Percentiles rank a stretch among this genome's conserved stretches.
phyloP scores from a whole-genome alignment of 805 yeast species.

The Kazachstania psychrophila region DNA sequence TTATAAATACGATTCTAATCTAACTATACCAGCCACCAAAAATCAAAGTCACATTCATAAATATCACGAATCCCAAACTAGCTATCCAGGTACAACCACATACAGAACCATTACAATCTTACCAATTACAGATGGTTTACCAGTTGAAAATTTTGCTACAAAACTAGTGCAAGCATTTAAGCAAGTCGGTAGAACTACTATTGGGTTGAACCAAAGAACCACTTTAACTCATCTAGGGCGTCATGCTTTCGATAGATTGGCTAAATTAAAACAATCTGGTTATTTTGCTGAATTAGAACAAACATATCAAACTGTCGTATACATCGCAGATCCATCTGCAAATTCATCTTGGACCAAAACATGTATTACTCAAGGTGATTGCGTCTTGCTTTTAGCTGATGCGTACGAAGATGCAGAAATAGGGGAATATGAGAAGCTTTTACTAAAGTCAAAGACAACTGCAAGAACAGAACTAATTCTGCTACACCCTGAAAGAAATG shows the following conservation, averaged over 20 bases:
- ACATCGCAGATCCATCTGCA: slow-evolving; percentile 77
- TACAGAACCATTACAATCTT: slow-evolving; percentile 78
- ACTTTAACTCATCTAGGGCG: slow-evolving; percentile 74
- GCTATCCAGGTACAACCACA: slow-evolving; percentile 12
- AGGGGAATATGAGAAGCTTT: slow-evolving; percentile 77
- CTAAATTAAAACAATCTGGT: slow-evolving; percentile 78
- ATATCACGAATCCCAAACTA: slow-evolving; percentile 10
- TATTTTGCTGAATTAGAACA: slow-evolving; percentile 89
- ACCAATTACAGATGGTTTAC: slow-evolving; percentile 74
- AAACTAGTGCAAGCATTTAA: slow-evolving; percentile 62
- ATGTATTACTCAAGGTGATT: slow-evolving; percentile 91
- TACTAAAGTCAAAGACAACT: slow-evolving; percentile 67
- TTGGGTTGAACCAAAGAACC: slow-evolving; percentile 75
- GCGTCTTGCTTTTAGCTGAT: slow-evolving; percentile 81
- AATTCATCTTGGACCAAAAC: slow-evolving; percentile 85
- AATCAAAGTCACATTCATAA: slow-evolving; percentile 4
- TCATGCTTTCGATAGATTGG: slow-evolving; percentile 85
- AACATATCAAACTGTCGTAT: slow-evolving; percentile 75
- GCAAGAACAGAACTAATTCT: slow-evolving; percentile 83
- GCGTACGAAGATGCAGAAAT: slow-evolving; percentile 61
- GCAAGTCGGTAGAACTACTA: slow-evolving; percentile 61
- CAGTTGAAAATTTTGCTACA: slow-evolving; percentile 77
- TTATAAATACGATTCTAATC: slow-evolving; percentile 21
- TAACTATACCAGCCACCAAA: slow-evolving; percentile 28
- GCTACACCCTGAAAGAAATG: slow-evolving; percentile 73